Evolutionary conservation across 371 early-diverging fungal species (phyloP), one percentile per base, ranked within the genome.

Genomic region (Furculomyces boomerangus): DNA sequence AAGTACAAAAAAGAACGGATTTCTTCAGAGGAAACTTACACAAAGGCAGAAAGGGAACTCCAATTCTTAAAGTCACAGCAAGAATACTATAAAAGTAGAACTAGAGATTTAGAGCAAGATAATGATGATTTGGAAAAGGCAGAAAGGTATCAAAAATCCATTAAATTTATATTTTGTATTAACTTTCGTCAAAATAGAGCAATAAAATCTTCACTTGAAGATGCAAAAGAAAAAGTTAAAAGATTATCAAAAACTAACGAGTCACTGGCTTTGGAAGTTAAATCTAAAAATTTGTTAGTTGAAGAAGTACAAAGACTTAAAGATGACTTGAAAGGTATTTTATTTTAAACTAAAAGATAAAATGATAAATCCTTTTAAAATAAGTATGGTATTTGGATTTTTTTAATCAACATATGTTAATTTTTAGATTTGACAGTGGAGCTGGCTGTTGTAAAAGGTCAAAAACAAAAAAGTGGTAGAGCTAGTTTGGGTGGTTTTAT

Each of bases 291-390:
- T 59, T 64, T 74, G 30, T 62, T 86, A 31, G 73, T 71, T 7
- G 84, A 79, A 31, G 81, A 85, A 63, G 76, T 79, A 14, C 87
- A 85, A 62, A 66, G 86, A 61, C 66, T 85, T n/a, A 82, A 76
- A 60, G 87, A 86, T 41, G 86, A 86, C 62, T 66, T 86, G 16
- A 60, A 63, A 53, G 71, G 67, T 28, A 56, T 66, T 20, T 64
- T 64, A 18, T 66, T 65, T n/a, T 65, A 69, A 58, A 64, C 67
- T 30, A 68, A 7, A 35, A 10, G 16, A 7, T 35, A 35, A 35
- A 35, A 35, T 35, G 16, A 10, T 35, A 10, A 35, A 10, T 35
- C 7, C 35, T 10, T 35, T 35, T 35, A 10, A 35, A 35, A 35
- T 35, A 10, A 35, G 35, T 18, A 35, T 35, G 7, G 7, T 10